A percentile compares a stretch with the other conserved stretches of the same genome.
phyloP scores from a whole-genome alignment of 2,329 filamentous ascomycete genomes.

The Teratosphaeria nubilosa region DNA sequence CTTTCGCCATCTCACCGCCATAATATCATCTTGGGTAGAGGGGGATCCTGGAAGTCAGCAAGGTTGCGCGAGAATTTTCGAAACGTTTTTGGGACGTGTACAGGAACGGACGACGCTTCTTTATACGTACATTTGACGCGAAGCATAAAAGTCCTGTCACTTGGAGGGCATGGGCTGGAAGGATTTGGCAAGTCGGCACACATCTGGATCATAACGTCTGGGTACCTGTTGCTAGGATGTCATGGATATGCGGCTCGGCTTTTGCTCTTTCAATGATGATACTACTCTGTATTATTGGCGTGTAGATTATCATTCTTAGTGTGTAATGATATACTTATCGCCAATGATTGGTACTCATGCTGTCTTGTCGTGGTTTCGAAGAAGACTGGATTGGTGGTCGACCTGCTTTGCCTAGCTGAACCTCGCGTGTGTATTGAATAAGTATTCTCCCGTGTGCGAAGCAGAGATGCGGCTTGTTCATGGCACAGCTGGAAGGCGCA shows the following conservation, averaged over 20 bases:
- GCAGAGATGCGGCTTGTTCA: no score
- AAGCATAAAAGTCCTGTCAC: background rate
- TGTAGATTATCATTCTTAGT: background rate
- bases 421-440: no score
- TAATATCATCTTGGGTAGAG: background rate
- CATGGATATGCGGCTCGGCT: background rate
- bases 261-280: background rate
- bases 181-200: background rate
- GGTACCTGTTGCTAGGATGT: background rate
- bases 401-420: no score
- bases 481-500: no score
- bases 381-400: background rate
- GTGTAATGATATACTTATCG: background rate
- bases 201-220: background rate
- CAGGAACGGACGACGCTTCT: background rate
- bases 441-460: no score
- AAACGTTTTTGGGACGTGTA: background rate
- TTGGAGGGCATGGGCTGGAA: background rate
- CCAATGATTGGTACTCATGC: background rate
- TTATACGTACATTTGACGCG: background rate
- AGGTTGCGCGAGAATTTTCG: background rate
- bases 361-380: background rate
- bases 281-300: background rate
- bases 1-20: background rate
- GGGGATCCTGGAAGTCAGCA: background rate